A percentile compares a stretch with the other conserved stretches of the same genome.
phyloP scores from a whole-genome alignment of 2,329 filamentous ascomycete genomes.

The Fusarium clavum region DNA sequence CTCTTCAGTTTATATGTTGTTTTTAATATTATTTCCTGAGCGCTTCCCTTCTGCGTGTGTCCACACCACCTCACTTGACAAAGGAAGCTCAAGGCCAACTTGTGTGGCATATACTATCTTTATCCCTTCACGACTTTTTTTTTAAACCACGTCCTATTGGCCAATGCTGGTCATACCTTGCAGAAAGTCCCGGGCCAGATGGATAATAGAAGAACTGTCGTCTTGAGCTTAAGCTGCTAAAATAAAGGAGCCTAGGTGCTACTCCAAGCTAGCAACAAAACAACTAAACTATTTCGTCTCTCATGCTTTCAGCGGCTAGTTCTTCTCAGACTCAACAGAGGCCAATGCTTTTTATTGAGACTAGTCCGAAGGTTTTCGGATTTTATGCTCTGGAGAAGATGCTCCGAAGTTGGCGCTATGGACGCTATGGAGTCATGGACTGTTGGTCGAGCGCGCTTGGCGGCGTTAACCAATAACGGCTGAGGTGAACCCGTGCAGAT shows the following conservation, averaged over 20 bases:
- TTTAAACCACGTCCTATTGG: not conserved
- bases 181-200: rapidly evolving
- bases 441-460: not conserved
- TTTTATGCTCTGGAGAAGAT: not conserved
- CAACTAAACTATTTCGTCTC: not conserved
- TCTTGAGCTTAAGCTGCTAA: not conserved
- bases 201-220: not conserved
- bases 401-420: not conserved
- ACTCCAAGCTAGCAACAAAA: not conserved
- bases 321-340: not conserved
- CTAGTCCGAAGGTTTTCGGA: not conserved
- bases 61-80: not conserved
- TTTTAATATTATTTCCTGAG: not conserved
- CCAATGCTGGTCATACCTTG: not conserved
- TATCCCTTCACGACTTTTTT: not conserved
- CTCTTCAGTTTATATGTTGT: not conserved
- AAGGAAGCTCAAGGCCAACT: not conserved
- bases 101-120: not conserved
- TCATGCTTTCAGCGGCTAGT: not conserved
- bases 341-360: not conserved
- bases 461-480: not conserved
- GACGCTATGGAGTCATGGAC: not conserved
- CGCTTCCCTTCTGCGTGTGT: not conserved
- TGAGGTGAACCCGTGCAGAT: not conserved
- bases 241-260: not conserved